These are phyloP conservation scores for Mitragyna speciosa DNA, from an alignment of 257 asterid species.

Conservation along the genomic window DNA sequence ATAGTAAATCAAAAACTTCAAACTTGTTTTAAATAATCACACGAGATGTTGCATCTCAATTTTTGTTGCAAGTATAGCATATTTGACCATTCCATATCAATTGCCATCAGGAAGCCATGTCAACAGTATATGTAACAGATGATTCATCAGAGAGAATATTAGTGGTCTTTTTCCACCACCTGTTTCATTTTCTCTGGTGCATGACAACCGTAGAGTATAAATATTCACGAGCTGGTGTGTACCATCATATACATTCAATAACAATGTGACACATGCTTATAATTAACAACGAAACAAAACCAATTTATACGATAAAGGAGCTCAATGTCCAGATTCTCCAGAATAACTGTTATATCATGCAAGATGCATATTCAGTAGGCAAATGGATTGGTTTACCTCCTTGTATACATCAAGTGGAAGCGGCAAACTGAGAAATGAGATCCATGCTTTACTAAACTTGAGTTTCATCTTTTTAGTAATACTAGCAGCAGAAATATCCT, in stretches of 20 bases:
- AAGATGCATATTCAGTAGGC: neutral
- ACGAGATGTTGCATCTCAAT: too few species aligned
- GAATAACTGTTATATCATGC: neutral
- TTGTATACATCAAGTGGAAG: conserved; percentile 91
- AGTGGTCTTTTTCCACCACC: neutral
- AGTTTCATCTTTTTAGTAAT: conserved; percentile 74
- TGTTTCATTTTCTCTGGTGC: too few species aligned
- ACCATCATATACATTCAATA: too few species aligned
- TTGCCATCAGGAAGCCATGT: neutral
- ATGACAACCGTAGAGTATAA: neutral
- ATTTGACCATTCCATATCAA: neutral
- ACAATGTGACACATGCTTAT: too few species aligned
- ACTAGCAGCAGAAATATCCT: conserved; percentile 55
- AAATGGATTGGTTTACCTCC: conserved; percentile 52
- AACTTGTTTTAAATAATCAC: too few species aligned
- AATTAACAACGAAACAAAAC: neutral
- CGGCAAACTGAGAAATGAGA: conserved; percentile 73
- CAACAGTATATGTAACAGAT: neutral
- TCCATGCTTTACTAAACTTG: conserved; percentile 89
- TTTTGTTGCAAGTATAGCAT: neutral
- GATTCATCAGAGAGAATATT: neutral
- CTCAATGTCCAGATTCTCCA: neutral
- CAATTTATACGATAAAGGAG: neutral
- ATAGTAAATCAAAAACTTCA: neutral
- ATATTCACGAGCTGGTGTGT: neutral